Conservation (phyloP, 2,329 filamentous ascomycete species). For the Phoma sp. region DNA sequence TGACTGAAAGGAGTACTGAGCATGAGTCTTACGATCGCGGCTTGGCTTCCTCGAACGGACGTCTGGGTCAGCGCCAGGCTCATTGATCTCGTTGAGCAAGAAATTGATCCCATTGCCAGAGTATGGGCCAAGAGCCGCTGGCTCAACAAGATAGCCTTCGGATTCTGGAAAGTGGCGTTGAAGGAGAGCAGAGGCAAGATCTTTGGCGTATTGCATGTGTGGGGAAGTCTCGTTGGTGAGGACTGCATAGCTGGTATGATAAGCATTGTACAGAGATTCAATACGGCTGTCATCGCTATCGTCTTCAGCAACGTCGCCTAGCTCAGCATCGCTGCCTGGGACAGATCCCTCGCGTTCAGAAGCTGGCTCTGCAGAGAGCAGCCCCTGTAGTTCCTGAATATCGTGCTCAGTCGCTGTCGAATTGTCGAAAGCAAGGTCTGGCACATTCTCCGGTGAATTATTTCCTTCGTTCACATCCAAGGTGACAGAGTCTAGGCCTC, state of each 20-base stretch:
- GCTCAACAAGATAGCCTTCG: slow-evolving; percentile 26
- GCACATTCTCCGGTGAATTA: too few species aligned
- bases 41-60: slow-evolving; percentile 6
- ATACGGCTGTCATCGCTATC: not conserved
- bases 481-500: too few species aligned
- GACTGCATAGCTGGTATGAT: slow-evolving; percentile 16
- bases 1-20: not conserved
- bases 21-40: not conserved
- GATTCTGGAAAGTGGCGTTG: slow-evolving; percentile 30
- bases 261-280: slow-evolving; percentile 17
- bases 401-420: too few species aligned
- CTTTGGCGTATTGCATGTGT: slow-evolving; percentile 27
- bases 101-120: slow-evolving; percentile 22
- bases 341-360: too few species aligned
- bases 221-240: slow-evolving; percentile 7
- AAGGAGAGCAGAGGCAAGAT: slow-evolving; percentile 26
- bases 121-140: slow-evolving; percentile 13
- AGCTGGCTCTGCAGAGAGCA: too few species aligned
- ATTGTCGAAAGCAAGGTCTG: too few species aligned
- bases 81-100: slow-evolving; percentile 13
- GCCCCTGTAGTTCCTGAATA: too few species aligned
- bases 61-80: slow-evolving; percentile 12
- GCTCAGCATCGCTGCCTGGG: too few species aligned
- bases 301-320: too few species aligned
- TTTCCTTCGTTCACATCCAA: too few species aligned